Evolutionary conservation across 1,284 basidiomycete species (phyloP).

Genomic region (Vanrija humicola): DNA sequence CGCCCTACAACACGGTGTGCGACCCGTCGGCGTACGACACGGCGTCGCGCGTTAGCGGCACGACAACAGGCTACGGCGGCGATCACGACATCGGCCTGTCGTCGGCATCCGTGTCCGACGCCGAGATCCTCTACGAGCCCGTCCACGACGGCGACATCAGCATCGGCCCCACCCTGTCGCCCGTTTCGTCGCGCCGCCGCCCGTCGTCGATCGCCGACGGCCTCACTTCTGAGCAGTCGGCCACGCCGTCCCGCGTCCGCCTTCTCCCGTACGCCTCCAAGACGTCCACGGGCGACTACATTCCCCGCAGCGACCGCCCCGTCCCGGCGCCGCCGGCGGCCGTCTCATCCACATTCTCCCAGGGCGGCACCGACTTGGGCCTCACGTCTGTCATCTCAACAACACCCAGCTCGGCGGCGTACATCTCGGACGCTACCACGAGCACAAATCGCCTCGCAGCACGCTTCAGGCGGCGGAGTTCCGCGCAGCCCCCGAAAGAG

Average conservation of each 20-base stretch:
- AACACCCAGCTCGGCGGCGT: too few species aligned
- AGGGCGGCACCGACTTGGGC: background rate
- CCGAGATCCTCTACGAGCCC: background rate
- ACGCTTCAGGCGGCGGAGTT: slow-evolving; percentile 1
- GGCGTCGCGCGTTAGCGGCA: background rate
- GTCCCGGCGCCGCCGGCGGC: slow-evolving; percentile 32
- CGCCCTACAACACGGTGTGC: slow-evolving; percentile 32
- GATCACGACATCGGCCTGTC: too few species aligned
- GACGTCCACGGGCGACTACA: slow-evolving; percentile 4
- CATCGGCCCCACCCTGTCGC: background rate
- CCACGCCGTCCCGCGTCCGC: background rate
- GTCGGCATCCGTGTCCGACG: background rate
- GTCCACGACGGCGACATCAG: too few species aligned
- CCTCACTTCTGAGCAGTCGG: background rate
- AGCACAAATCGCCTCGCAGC: background rate
- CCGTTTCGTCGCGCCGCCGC: background rate
- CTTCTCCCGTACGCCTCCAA: slow-evolving; percentile 6
- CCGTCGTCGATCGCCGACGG: slow-evolving; percentile 1
- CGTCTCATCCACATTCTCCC: background rate
- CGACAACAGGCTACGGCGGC: background rate
- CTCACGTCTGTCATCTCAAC: background rate
- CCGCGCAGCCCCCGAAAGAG: slow-evolving; percentile 10
- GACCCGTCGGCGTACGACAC: slow-evolving; percentile 6
- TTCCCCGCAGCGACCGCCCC: slow-evolving; percentile 32
- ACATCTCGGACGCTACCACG: background rate